phyloP scores from a whole-genome alignment of 108 stramenopile genomes.

The Cylindrotheca fusiformis region DNA sequence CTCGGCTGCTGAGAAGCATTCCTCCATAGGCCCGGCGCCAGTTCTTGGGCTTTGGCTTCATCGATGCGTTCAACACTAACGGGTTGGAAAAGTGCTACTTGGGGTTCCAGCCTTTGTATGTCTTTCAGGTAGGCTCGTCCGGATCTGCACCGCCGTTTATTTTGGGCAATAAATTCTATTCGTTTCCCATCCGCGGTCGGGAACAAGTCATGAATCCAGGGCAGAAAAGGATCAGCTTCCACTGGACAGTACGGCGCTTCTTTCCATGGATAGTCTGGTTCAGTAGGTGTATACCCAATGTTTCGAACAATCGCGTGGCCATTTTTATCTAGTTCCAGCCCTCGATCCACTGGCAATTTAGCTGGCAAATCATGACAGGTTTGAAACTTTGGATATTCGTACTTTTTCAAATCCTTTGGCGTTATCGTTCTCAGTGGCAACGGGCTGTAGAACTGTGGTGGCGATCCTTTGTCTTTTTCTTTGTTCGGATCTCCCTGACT shows the following conservation, averaged over 20 bases:
- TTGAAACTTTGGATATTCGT: constrained; percentile 29
- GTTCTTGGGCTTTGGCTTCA: constrained; percentile 22
- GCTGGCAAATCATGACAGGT: constrained; percentile 67
- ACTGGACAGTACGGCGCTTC: constrained; percentile 65
- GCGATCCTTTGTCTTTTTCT: constrained; percentile 24
- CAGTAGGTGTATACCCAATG: constrained; percentile 41
- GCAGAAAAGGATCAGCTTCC: constrained; percentile 68
- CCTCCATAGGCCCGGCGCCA: constrained; percentile 58
- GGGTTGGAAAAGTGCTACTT: constrained; percentile 66
- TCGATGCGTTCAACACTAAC: constrained; percentile 47
- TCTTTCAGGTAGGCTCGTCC: constrained; percentile 39
- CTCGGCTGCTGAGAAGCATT: not conserved
- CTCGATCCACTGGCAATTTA: constrained; percentile 60
- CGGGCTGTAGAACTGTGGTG: constrained; percentile 49
- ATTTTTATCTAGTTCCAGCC: constrained; percentile 24
- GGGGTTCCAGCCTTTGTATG: constrained; percentile 50
- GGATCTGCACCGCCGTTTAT: constrained; percentile 72
- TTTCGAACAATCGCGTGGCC: constrained; percentile 44
- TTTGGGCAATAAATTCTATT: constrained; percentile 69
- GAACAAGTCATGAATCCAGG: constrained; percentile 77
- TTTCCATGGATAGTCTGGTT: constrained; percentile 35
- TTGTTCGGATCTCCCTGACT: constrained; percentile 15
- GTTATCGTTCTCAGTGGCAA: constrained; percentile 56
- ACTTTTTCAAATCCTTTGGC: constrained; percentile 38
- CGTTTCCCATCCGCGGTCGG: constrained; percentile 27